Evolutionary conservation across 768 basidiomycete species (phyloP), one percentile per base, ranked within the genome.

Genomic region (Fistulinella prunicolor): DNA sequence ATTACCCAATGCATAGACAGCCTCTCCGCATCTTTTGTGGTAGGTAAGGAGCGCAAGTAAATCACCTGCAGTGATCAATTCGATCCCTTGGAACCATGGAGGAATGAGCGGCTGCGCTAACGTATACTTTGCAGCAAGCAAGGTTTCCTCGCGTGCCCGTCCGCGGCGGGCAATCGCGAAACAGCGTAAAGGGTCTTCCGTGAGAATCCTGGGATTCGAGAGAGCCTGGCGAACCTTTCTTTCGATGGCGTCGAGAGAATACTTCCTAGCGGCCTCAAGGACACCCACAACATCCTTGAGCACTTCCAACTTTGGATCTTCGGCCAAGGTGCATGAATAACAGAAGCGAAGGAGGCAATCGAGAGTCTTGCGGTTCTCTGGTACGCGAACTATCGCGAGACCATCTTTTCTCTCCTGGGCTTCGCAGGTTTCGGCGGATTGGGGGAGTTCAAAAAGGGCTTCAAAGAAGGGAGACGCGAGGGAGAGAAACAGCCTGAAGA

Each of bases 401-500:
- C 46, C 51, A 19, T 64, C 56, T 29, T 40, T 56, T 10, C 22
- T 30, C 12, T 55, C 60, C 37, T 46, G 52, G 5, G 44, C 49
- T 5, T 34, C 38, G 16, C n/a, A 26, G 7, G 10, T 42, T 37
- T 51, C 21, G 13, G 41, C 14, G n/a, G 65, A 49, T 28, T 70
- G 63, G 3, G 65, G 63, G 8, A 66, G 44, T n/a, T 49, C 32
- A 39, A 72, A 66, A 44, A 73, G 58, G 19, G 55, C 49, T 24
- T 61, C 53, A 49, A 71, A 74, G 50, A 66, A 58, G 0, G 66
- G 58, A 10, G 71, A 72, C 0, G 69, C 58, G 16, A 69, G 58
- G 12, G 60, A 57, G 17, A 71, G 65, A 34, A 71, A 61, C 6
- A 58, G 49, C 16, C 56, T 69, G 53, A 70, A 67, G 12, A 67